These are phyloP conservation scores for Phytophthora pseudosyringae DNA, from an alignment of 352 stramenopile genomes.

Conservation along the genomic window DNA sequence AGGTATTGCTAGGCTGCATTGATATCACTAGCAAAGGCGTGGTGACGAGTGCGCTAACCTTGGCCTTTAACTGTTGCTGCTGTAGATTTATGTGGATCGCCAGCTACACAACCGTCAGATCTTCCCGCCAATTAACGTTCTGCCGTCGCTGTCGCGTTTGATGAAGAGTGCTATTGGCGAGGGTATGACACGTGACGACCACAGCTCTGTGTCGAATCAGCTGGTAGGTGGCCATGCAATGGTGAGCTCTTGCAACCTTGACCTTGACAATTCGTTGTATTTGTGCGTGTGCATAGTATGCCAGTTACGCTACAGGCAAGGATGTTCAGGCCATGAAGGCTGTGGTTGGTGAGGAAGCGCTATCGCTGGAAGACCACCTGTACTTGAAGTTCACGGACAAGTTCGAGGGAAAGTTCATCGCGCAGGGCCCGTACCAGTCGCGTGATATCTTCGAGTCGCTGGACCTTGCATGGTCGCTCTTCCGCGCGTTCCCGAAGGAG, in stretches of 20 bases:
- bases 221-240: slow-evolving; percentile 84
- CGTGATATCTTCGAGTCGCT: slow-evolving; percentile 99
- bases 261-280: slow-evolving; percentile 7
- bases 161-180: slow-evolving; percentile 99
- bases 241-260: neutral
- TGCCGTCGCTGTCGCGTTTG: slow-evolving; percentile 98
- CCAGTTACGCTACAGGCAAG: slow-evolving; percentile 92
- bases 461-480: slow-evolving; percentile 98
- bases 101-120: slow-evolving; percentile 99
- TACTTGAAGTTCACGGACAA: slow-evolving; percentile 99
- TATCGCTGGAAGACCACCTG: slow-evolving; percentile 99
- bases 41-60: slow-evolving; percentile 3
- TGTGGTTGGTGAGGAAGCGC: slow-evolving; percentile 98
- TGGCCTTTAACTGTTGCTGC: slow-evolving; percentile 5
- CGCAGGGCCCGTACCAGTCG: slow-evolving; percentile 97
- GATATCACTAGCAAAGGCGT: neutral
- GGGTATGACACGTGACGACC: slow-evolving; percentile 99
- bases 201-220: slow-evolving; percentile 99
- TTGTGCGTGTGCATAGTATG: slow-evolving; percentile 55
- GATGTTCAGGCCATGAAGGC: slow-evolving; percentile 99
- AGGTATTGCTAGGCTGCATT: slow-evolving; percentile 58
- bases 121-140: slow-evolving; percentile 99
- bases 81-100: slow-evolving; percentile 97
- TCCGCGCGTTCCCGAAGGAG: slow-evolving; percentile 99
- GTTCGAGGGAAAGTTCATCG: slow-evolving; percentile 99